These are phyloP conservation scores for Linum usitatissimum DNA, from an alignment of 345 rosid genomes.

Conservation along the genomic window DNA sequence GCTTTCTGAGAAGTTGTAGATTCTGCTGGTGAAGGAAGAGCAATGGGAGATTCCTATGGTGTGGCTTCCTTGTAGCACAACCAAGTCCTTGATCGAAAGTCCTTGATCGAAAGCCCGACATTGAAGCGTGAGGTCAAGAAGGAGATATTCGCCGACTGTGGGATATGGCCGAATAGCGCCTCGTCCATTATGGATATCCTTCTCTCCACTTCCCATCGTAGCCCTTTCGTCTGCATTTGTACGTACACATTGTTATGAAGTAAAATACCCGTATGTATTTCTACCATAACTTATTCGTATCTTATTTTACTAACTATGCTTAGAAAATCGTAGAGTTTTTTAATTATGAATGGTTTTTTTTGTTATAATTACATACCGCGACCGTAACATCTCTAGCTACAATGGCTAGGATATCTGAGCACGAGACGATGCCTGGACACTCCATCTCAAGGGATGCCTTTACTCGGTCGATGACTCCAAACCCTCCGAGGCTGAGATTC, in stretches of 20 bases:
- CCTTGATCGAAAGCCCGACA: too few relatives aligned
- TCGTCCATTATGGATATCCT: constrained; percentile 34
- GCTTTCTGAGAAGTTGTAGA: constrained; percentile 59
- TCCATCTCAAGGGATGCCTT: constrained; percentile 38
- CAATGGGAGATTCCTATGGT: constrained; percentile 51
- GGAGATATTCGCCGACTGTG: constrained; percentile 45
- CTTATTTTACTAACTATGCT: too few relatives aligned
- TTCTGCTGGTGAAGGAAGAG: constrained; percentile 36
- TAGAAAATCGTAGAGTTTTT: too few relatives aligned
- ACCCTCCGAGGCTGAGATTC: constrained; percentile 38
- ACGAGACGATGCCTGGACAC: constrained; percentile 59
- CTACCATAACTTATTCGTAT: too few relatives aligned
- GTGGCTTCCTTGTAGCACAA: constrained; percentile 63
- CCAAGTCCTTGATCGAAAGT: constrained; percentile 52
- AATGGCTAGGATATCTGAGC: constrained; percentile 52
- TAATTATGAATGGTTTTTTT: too few relatives aligned
- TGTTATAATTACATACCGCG: constrained; percentile 23
- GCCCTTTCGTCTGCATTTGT: constrained; percentile 28
- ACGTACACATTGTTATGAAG: too few relatives aligned
- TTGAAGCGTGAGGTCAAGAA: constrained; percentile 28
- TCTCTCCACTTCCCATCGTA: constrained; percentile 59
- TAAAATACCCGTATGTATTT: too few relatives aligned
- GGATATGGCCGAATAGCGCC: constrained; percentile 33
- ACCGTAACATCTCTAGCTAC: constrained; percentile 48
- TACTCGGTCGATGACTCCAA: constrained; percentile 42